Evolutionary conservation across 805 yeast species (phyloP).

Genomic region (Ogataea saltuana): DNA sequence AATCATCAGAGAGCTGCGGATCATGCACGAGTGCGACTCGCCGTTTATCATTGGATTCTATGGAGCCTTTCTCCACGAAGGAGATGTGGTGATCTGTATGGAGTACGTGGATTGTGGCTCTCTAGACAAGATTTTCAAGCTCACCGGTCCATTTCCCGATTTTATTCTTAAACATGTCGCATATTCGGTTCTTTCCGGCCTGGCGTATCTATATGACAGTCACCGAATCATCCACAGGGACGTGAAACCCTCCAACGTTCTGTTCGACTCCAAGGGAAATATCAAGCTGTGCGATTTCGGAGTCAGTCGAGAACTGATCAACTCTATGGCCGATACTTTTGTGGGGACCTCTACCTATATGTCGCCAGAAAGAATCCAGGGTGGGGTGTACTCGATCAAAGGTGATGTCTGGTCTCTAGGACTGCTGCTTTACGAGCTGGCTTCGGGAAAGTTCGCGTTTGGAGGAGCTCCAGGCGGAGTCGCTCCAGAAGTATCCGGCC

Average conservation of each 20-base stretch:
- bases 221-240: slow-evolving; percentile 94
- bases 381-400: slow-evolving; percentile 88
- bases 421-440: slow-evolving; percentile 82
- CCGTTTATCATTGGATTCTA: slow-evolving; percentile 86
- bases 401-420: slow-evolving; percentile 98
- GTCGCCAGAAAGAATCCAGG: slow-evolving; percentile 98
- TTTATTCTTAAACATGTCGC: slow-evolving; percentile 72
- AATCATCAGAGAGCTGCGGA: slow-evolving; percentile 82
- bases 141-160: slow-evolving; percentile 66
- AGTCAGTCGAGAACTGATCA: slow-evolving; percentile 86
- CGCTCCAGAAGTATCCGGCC: slow-evolving; percentile 25
- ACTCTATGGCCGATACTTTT: slow-evolving; percentile 95
- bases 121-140: slow-evolving; percentile 70
- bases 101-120: slow-evolving; percentile 96
- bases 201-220: slow-evolving; percentile 74
- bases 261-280: slow-evolving; percentile 82
- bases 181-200: slow-evolving; percentile 74
- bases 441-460: slow-evolving; percentile 83
- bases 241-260: slow-evolving; percentile 91
- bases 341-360: slow-evolving; percentile 97
- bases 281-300: slow-evolving; percentile 96
- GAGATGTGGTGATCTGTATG: slow-evolving; percentile 87
- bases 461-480: slow-evolving; percentile 48
- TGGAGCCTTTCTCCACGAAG: slow-evolving; percentile 79
- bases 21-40: slow-evolving; percentile 85